Evolutionary conservation across 2,329 filamentous ascomycete species (phyloP).

Genomic region (Pestalotiopsis sp.): DNA sequence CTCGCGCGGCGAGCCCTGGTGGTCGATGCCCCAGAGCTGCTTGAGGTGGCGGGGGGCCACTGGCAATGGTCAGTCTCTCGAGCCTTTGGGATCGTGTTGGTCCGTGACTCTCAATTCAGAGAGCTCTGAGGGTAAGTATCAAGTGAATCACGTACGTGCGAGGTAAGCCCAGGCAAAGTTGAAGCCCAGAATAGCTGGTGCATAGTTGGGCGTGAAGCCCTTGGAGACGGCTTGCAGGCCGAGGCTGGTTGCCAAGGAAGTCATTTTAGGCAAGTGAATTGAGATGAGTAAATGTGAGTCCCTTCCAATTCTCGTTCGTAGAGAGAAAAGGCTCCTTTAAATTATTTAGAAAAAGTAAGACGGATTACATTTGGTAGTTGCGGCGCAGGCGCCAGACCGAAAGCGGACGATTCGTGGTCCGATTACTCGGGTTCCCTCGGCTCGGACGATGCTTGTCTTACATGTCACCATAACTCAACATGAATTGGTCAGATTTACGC

Average conservation of each 20-base stretch:
- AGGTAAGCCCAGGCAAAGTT: not conserved
- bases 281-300: not conserved
- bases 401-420: not conserved
- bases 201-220: not conserved
- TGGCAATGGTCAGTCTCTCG: not conserved
- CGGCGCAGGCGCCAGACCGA: not conserved
- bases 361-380: not conserved
- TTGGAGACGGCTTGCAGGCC: not conserved
- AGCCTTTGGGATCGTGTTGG: not conserved
- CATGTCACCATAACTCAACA: not conserved
- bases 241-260: not conserved
- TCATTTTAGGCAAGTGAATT: not conserved
- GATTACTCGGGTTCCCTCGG: not conserved
- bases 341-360: not conserved
- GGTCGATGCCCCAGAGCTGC: constrained; percentile 44
- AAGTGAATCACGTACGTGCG: not conserved
- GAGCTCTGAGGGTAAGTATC: not conserved
- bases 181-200: not conserved
- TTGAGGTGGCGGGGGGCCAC: constrained; percentile 46
- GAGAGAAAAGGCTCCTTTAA: no score
- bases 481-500: no score
- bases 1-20: constrained; percentile 47
- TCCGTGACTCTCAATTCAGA: not conserved
- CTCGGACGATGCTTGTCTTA: not conserved
- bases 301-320: no score